Evolutionary conservation across 148 eudicot genomes (phyloP).

Genomic region (Chenopodium album): DNA sequence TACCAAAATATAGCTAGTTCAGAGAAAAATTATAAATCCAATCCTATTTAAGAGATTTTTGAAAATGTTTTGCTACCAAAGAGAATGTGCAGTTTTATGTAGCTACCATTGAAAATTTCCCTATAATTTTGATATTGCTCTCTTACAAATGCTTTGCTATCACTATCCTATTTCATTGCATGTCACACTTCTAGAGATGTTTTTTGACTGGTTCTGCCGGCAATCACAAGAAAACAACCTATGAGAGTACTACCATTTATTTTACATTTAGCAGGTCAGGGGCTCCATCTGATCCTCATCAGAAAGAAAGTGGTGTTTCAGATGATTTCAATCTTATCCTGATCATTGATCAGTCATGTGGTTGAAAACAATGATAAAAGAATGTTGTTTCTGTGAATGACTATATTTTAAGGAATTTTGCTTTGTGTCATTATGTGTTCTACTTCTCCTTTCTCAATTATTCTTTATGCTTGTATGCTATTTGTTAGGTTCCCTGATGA

Average conservation of each 20-base stretch:
- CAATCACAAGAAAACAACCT: not conserved
- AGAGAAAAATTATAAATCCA: too few species aligned
- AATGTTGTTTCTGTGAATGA: too few species aligned
- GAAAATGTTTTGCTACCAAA: too few species aligned
- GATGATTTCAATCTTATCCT: not conserved
- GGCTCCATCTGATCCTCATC: not conserved
- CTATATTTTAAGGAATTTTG: not conserved
- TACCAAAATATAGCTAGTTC: too few species aligned
- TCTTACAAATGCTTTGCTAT: not conserved
- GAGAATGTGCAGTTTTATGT: too few species aligned
- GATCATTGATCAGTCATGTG: not conserved
- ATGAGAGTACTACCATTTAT: not conserved
- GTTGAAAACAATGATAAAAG: too few species aligned
- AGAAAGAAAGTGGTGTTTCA: not conserved
- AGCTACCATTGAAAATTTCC: too few species aligned
- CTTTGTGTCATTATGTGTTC: not conserved
- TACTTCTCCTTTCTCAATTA: too few species aligned
- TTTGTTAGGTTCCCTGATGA: too few species aligned
- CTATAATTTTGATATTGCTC: too few species aligned
- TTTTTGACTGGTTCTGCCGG: not conserved
- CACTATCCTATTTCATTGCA: not conserved
- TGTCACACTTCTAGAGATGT: not conserved
- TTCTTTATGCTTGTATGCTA: too few species aligned
- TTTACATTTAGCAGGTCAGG: not conserved
- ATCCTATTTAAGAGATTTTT: too few species aligned